Base-by-base conservation (phyloP, 2,329 filamentous ascomycete species). In the Epichloe uncinata region DNA sequence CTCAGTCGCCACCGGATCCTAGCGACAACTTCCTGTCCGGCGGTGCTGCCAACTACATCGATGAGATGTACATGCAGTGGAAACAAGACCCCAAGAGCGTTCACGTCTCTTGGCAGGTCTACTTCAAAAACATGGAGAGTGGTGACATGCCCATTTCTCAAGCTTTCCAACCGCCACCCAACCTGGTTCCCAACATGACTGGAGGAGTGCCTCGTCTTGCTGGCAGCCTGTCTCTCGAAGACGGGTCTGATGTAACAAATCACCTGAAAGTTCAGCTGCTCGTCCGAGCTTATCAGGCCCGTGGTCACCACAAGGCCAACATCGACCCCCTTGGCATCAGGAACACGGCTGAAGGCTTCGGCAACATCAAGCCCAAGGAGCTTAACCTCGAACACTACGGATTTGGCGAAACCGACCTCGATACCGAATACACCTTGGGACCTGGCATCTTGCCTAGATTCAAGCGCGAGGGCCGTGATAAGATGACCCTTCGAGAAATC, bases 41-140 rank as follows among this genome's bases (percentile, higher is more conserved):
- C 58, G 97, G 87, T 75, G 93, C 91, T 53, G 93, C 93, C 70
- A 96, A 95, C 74, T 98, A 98, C 73, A 88, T 98, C 66, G 93
- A 98, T 69, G 93, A 96, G 75, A 98, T 98, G 93, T 98, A 98
- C 72, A 75, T 96, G 74, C 83, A 90, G 66, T 98, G 93, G 93
- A 95, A 91, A 72, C 77, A 86, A 56, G 89, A 98, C 61, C 90
- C 93, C 48, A 79, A 82, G 61, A 95, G 87, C 65, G 93, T 98
- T 52, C 93, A 98, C 71, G 78, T 95, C 61, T 98, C 93, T 67
- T 98, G 93, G 93, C 91, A 95, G 73, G 84, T 94, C 66, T 98
- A 98, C 79, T 98, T 98, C 79, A 87, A 84, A 73, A 98, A 98
- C 73, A 96, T 98, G 86, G 93, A 98, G 75, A 86, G 82, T 58